Conservation (phyloP, 2,329 filamentous ascomycete species). For the Penicillium freii region DNA sequence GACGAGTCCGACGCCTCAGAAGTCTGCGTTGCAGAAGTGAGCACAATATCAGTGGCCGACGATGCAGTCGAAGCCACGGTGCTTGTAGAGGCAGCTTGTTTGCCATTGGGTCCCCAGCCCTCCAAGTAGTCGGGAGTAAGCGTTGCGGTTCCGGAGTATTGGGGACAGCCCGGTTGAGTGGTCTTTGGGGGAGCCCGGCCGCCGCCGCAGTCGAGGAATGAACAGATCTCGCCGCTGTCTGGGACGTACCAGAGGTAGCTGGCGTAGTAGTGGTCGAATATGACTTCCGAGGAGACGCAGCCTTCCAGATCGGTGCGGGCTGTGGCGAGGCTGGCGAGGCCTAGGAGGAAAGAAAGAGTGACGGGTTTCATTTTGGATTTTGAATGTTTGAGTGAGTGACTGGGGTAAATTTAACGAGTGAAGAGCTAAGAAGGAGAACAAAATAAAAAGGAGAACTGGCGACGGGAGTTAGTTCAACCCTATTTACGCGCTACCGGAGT, state of each 20-base stretch:
- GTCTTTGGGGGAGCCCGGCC: constrained; percentile 64
- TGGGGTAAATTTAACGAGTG: constrained; percentile 5
- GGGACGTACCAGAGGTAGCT: constrained; percentile 57
- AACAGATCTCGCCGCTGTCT: constrained; percentile 63
- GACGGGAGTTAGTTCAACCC: not conserved
- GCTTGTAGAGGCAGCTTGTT: constrained; percentile 16
- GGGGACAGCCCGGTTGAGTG: constrained; percentile 58
- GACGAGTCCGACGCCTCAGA: not conserved
- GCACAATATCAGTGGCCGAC: not conserved
- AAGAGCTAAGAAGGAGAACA: not conserved
- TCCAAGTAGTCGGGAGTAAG: constrained; percentile 24
- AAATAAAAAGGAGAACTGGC: not conserved
- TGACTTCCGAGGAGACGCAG: constrained; percentile 27
- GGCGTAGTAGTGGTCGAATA: constrained; percentile 26
- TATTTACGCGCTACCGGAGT: not conserved
- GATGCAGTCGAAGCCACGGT: constrained; percentile 14
- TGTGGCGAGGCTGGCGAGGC: constrained; percentile 11
- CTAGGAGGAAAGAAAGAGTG: constrained; percentile 19
- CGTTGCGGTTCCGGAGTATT: constrained; percentile 27
- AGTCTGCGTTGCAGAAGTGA: not conserved
- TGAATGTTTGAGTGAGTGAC: constrained; percentile 4
- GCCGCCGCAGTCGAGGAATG: constrained; percentile 64
- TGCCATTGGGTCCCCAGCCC: constrained; percentile 24
- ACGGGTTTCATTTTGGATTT: constrained; percentile 22
- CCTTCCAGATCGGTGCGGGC: constrained; percentile 28